These are phyloP conservation scores for Trametes maxima DNA, from an alignment of 768 basidiomycete species.

Conservation along the genomic window DNA sequence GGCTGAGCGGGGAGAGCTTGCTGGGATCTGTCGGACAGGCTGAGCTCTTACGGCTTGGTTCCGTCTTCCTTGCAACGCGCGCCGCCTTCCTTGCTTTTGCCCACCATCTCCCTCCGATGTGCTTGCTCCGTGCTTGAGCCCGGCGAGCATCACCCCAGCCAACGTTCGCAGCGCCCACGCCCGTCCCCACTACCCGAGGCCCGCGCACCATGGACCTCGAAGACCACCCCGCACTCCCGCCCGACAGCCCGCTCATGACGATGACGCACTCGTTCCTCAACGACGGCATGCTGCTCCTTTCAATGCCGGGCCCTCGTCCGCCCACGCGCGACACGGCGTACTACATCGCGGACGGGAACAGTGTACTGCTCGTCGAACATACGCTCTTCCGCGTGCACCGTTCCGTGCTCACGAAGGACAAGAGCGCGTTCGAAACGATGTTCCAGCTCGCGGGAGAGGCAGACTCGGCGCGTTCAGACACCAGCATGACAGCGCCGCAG, in stretches of 20 bases:
- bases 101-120: background rate
- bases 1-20: background rate
- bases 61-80: background rate
- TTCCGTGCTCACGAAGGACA: constrained; percentile 46
- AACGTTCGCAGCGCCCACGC: background rate
- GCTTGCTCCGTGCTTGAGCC: no score
- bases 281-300: constrained; percentile 35
- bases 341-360: constrained; percentile 74
- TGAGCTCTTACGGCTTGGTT: background rate
- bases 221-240: constrained; percentile 27
- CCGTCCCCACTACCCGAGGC: constrained; percentile 5
- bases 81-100: background rate
- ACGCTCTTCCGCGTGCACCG: constrained; percentile 68
- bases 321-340: constrained; percentile 38
- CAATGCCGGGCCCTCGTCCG: constrained; percentile 33
- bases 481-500: constrained; percentile 31
- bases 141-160: no score
- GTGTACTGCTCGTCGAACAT: constrained; percentile 61
- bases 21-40: background rate
- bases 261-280: constrained; percentile 35
- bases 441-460: constrained; percentile 35
- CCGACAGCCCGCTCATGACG: constrained; percentile 36
- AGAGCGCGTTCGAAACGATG: constrained; percentile 41
- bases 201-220: constrained; percentile 28
- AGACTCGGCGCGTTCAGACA: constrained; percentile 33